These are phyloP conservation scores for Gryganskiella cystojenkinii DNA, from an alignment of 192 early-diverging fungal genomes.

Conservation along the genomic window DNA sequence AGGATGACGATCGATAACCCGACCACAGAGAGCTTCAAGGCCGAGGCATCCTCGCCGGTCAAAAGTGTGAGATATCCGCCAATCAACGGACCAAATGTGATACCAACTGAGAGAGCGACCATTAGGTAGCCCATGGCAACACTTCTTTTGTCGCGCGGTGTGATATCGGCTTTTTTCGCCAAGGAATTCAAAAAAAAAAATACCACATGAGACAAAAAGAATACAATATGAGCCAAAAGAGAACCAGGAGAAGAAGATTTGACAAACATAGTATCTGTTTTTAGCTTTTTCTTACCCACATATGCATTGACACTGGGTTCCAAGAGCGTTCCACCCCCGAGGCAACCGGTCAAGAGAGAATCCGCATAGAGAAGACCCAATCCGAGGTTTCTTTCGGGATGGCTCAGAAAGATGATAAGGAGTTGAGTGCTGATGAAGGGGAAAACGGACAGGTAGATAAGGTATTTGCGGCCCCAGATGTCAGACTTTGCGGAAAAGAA, in stretches of 20 bases:
- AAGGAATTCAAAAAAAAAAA: too few relatives aligned
- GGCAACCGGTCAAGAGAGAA: not conserved
- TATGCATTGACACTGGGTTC: conserved; percentile 9
- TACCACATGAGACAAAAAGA: not conserved
- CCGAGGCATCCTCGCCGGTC: not conserved
- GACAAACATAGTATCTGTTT: not conserved
- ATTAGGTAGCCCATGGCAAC: conserved; percentile 8
- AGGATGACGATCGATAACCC: not conserved
- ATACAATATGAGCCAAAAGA: too few relatives aligned
- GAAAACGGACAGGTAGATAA: conserved; percentile 8
- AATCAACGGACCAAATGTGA: not conserved
- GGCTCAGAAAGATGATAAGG: conserved; percentile 3
- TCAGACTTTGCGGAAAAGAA: conserved; percentile 5
- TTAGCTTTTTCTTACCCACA: conserved; percentile 3
- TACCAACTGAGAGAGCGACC: conserved; percentile 12
- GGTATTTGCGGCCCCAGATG: conserved; percentile 4
- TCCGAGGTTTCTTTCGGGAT: not conserved
- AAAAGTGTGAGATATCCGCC: not conserved
- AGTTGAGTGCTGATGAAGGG: not conserved
- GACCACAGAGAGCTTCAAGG: not conserved
- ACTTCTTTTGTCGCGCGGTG: not conserved
- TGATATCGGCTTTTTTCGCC: conserved; percentile 15
- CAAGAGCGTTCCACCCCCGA: conserved; percentile 6
- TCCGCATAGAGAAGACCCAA: conserved; percentile 3
- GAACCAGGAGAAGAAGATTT: not conserved